phyloP scores from a whole-genome alignment of 331 rosid species.

The Erythrophleum ivorense region DNA sequence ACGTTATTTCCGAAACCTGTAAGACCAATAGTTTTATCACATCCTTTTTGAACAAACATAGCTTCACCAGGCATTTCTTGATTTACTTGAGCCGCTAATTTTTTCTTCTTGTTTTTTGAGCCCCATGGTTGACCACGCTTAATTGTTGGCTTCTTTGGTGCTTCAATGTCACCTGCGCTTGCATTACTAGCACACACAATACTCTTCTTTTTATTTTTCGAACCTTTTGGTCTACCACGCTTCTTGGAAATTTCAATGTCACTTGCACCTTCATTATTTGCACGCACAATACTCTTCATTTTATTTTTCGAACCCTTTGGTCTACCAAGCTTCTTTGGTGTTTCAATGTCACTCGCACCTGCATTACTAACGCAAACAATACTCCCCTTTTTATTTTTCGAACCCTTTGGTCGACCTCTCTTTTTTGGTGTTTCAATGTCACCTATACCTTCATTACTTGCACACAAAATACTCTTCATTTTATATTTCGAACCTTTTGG shows the following conservation, averaged over 20 bases:
- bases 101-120: slow-evolving; percentile 40
- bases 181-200: slow-evolving; percentile 19
- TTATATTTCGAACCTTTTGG: slow-evolving; percentile 45
- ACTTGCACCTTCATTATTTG: slow-evolving; percentile 3
- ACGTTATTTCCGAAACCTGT: background rate
- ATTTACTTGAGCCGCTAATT: slow-evolving; percentile 12
- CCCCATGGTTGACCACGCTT: slow-evolving; percentile 46
- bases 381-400: slow-evolving; percentile 28
- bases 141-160: background rate
- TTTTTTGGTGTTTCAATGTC: slow-evolving; percentile 32
- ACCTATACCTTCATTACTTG: slow-evolving; percentile 20
- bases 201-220: slow-evolving; percentile 39
- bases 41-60: background rate
- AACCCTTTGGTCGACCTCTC: slow-evolving; percentile 48
- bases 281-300: background rate
- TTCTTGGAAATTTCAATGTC: slow-evolving; percentile 14
- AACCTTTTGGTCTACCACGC: slow-evolving; percentile 47
- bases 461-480: slow-evolving; percentile 1
- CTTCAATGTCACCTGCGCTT: slow-evolving; percentile 9
- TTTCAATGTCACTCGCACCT: background rate
- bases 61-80: background rate
- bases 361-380: background rate
- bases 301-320: slow-evolving; percentile 47
- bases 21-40: slow-evolving; percentile 3
- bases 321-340: slow-evolving; percentile 33